Evolutionary conservation across 768 basidiomycete species (phyloP), one percentile per base, ranked within the genome.

Genomic region (Crucibulum laeve): DNA sequence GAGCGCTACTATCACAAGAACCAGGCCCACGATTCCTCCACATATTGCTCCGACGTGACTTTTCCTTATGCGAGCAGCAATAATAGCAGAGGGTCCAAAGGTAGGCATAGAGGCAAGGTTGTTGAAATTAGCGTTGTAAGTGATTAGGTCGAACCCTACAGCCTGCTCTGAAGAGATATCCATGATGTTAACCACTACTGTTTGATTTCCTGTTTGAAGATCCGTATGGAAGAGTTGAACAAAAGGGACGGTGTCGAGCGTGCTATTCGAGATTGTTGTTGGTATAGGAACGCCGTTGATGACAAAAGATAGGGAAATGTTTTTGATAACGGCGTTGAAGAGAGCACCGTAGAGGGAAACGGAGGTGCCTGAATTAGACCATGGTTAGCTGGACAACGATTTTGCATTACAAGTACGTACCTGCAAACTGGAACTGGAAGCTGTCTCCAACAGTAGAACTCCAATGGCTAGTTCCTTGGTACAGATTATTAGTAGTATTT

Each of bases 111-210:
- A 41, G 1, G 52, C 49, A 18, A 62, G 32, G 34, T 52, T 59
- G 15, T 55, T 39, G 39, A 57, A 60, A 8, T 69, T 61, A 1
- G 67, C 55, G 40, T 65, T 69, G 48, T 70, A 73, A 3, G 62
- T 44, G 28, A 73, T 53, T 39, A 68, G 67, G 53, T 72, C 69
- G 51, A 72, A 57, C 13, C 65, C 67, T 25, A 70, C 42, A 2
- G 62, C 55, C 42, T 61, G 54, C 13, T 57, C 49, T 0, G 55
- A 43, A 24, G 57, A 49, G 39, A 71, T 60, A 8, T 66, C 55
- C 18, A 64, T 68, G 35, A 71, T 48, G 47, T 66, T 67, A 48
- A 72, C 51, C 10, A 57, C 38, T 25, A 72, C 59, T 0, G 60
- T 67, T 44, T 72, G 70, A n/a, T 46, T 51, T 22, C 65, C 67